phyloP scores from a whole-genome alignment of 2,329 filamentous ascomycete genomes.

The Cephalotrichum gorgonifer region DNA sequence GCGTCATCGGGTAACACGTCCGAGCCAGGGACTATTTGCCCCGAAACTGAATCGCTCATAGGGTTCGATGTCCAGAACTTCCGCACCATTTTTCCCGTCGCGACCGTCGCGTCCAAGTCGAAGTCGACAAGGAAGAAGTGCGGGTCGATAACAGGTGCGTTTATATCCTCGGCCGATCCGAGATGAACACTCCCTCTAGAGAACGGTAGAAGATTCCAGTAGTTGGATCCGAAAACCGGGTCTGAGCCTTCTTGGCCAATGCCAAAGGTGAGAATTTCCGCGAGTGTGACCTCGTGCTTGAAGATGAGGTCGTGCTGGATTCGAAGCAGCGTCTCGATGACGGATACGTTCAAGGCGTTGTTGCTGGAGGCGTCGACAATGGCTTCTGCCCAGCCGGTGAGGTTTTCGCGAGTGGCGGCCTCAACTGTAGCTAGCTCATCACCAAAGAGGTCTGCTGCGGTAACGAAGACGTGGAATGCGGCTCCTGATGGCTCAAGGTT shows the following conservation, averaged over 20 bases:
- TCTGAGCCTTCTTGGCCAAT: constrained; percentile 17
- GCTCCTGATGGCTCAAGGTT: constrained; percentile 8
- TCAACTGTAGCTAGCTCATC: constrained; percentile 12
- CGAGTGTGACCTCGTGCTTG: constrained; percentile 27
- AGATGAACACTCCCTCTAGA: constrained; percentile 49
- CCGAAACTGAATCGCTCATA: constrained; percentile 12
- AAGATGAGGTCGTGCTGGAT: constrained; percentile 39
- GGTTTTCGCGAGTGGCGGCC: constrained; percentile 12
- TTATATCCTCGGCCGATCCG: constrained; percentile 18
- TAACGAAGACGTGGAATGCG: constrained; percentile 21
- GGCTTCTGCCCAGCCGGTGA: constrained; percentile 21
- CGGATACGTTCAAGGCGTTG: constrained; percentile 16
- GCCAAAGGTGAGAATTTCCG: constrained; percentile 31
- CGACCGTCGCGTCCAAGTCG: constrained; percentile 15
- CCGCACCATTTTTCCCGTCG: constrained; percentile 18
- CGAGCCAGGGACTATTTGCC: constrained; percentile 12
- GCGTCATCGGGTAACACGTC: constrained; percentile 17
- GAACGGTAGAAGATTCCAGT: constrained; percentile 26
- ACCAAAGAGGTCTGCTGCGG: constrained; percentile 23
- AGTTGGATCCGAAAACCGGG: constrained; percentile 15
- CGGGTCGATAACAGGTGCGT: constrained; percentile 23
- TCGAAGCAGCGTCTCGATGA: constrained; percentile 27
- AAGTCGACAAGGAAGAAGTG: background rate
- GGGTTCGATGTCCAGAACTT: constrained; percentile 20
- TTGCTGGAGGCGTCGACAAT: constrained; percentile 13